Evolutionary conservation across 2,329 filamentous ascomycete genomes (phyloP).

Genomic region (Fusarium sterilihyphosum): DNA sequence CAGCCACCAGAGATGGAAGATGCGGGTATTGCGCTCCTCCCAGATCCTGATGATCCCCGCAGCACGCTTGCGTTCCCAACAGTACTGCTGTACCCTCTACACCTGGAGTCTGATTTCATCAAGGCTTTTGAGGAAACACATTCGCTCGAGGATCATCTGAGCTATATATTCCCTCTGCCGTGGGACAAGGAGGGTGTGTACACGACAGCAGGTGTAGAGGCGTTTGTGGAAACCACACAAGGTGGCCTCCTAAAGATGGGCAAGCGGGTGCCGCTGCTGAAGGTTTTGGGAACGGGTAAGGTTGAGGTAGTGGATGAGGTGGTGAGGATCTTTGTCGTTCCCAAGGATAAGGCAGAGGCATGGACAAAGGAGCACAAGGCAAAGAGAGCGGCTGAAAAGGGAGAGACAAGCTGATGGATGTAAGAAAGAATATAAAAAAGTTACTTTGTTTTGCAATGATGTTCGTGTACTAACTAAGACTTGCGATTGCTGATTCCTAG

Average conservation of each 20-base stretch:
- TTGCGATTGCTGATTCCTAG: conserved; percentile 13
- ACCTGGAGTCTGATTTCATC: conserved; percentile 88
- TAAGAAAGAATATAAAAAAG: conserved; percentile 1
- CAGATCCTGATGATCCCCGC: conserved; percentile 76
- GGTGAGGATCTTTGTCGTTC: conserved; percentile 84
- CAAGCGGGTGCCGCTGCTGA: conserved; percentile 81
- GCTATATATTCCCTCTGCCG: conserved; percentile 86
- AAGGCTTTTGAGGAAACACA: conserved; percentile 86
- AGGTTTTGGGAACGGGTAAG: conserved; percentile 78
- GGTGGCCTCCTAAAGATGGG: conserved; percentile 91
- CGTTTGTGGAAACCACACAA: conserved; percentile 84
- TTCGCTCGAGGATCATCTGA: conserved; percentile 78
- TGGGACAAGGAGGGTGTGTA: conserved; percentile 83
- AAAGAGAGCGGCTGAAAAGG: conserved; percentile 67
- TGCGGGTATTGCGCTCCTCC: conserved; percentile 74
- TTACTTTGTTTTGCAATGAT: neutral
- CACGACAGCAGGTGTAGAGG: conserved; percentile 74
- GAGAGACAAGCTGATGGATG: conserved; percentile 24
- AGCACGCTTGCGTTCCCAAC: conserved; percentile 80
- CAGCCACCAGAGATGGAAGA: conserved; percentile 90
- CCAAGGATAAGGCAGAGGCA: conserved; percentile 71
- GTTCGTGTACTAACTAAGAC: conserved; percentile 4
- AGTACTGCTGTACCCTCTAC: conserved; percentile 84
- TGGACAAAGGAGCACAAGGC: conserved; percentile 90
- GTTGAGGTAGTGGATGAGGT: conserved; percentile 90